Conservation (phyloP, 345 rosid genomes). For the Ceriops tagal region DNA sequence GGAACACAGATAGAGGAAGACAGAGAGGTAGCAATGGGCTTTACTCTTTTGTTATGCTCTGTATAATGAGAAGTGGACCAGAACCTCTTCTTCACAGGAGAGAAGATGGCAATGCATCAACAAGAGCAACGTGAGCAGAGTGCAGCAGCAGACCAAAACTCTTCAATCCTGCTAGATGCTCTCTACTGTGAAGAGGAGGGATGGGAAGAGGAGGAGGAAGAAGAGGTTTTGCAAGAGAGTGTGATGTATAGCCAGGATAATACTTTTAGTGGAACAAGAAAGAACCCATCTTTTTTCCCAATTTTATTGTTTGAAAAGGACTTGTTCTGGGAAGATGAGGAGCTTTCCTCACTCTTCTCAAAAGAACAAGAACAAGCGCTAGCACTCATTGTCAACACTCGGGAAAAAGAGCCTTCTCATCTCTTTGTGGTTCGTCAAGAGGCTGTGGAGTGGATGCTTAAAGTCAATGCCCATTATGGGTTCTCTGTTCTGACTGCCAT, state of each 20-base stretch:
- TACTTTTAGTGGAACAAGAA: background rate
- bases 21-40: constrained; percentile 2
- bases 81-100: constrained; percentile 34
- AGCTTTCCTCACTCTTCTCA: constrained; percentile 59
- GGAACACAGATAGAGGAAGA: constrained; percentile 7
- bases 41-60: constrained; percentile 2
- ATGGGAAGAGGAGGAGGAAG: constrained; percentile 24
- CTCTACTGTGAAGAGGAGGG: constrained; percentile 30
- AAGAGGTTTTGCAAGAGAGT: constrained; percentile 7
- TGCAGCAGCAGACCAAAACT: background rate
- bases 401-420: constrained; percentile 1
- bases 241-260: background rate
- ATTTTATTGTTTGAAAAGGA: constrained; percentile 52
- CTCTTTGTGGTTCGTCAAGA: constrained; percentile 16
- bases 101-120: constrained; percentile 18
- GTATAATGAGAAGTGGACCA: constrained; percentile 24
- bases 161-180: constrained; percentile 17
- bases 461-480: constrained; percentile 22
- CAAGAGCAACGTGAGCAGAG: background rate
- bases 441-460: constrained; percentile 29
- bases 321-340: constrained; percentile 72
- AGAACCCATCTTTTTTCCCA: constrained; percentile 28
- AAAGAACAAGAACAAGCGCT: constrained; percentile 47
- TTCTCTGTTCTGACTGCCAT: constrained; percentile 27
- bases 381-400: constrained; percentile 3